A percentile compares a stretch with the other conserved stretches of the same genome.
phyloP scores from a whole-genome alignment of 2,329 filamentous ascomycete species.

The Erysiphe neolycopersici region DNA sequence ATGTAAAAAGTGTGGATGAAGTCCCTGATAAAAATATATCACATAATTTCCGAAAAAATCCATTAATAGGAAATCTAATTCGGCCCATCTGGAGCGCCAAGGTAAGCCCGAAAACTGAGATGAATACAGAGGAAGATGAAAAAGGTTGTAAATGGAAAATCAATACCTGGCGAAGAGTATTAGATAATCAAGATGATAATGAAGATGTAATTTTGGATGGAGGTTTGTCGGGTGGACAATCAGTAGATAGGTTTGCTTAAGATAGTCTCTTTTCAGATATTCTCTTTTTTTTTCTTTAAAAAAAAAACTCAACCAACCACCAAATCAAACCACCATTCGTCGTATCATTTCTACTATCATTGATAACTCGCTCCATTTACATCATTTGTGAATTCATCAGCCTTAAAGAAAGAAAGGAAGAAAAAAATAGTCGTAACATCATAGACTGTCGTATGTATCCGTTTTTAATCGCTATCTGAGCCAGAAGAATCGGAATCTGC shows the following conservation, averaged over 20 bases:
- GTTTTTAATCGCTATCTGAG: background rate
- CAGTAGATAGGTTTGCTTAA: slow-evolving; percentile 6
- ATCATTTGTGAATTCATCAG: too few relatives aligned
- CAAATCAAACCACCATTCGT: too few relatives aligned
- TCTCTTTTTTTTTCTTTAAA: too few relatives aligned
- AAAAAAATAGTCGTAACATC: too few relatives aligned
- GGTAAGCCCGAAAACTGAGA: slow-evolving; percentile 11
- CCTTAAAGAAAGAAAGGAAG: too few relatives aligned
- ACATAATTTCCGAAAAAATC: slow-evolving; percentile 14
- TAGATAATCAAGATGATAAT: slow-evolving; percentile 17
- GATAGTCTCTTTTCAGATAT: slow-evolving; percentile 1
- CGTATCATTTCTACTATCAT: too few relatives aligned
- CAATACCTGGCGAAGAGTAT: slow-evolving; percentile 16
- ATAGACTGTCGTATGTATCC: too few relatives aligned
- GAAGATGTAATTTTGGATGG: slow-evolving; percentile 17
- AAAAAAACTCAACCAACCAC: too few relatives aligned
- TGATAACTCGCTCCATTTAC: too few relatives aligned
- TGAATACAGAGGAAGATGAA: slow-evolving; percentile 5
- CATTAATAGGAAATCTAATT: slow-evolving; percentile 13
- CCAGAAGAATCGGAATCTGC: background rate
- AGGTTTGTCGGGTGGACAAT: slow-evolving; percentile 10
- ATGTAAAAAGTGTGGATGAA: slow-evolving; percentile 1
- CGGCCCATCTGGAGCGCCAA: slow-evolving; percentile 10
- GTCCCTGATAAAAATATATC: slow-evolving; percentile 1
- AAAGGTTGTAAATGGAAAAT: slow-evolving; percentile 5